These are phyloP conservation scores for Globisporangium nagaii DNA, from an alignment of 352 stramenopile species.

Conservation along the genomic window DNA sequence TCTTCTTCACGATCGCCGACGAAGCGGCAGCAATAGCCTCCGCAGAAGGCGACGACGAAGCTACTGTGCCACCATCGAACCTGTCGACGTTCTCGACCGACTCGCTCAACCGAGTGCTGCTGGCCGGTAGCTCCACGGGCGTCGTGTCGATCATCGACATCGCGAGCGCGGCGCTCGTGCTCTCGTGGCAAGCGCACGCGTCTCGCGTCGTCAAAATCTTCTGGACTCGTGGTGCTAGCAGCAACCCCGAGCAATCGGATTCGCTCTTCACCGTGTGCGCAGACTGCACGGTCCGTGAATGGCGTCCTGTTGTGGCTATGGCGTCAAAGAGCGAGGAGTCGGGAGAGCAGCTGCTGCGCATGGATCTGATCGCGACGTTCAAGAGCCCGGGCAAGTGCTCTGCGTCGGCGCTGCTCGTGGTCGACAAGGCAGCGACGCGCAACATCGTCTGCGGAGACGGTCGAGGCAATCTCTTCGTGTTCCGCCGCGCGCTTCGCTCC, in stretches of 20 bases:
- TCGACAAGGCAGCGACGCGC: slow-evolving; percentile 33
- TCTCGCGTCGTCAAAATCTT: slow-evolving; percentile 72
- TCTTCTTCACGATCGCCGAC: slow-evolving; percentile 23
- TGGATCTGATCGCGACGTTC: slow-evolving; percentile 41
- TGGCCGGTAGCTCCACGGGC: slow-evolving; percentile 52
- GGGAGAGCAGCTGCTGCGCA: not conserved
- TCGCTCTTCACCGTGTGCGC: slow-evolving; percentile 58
- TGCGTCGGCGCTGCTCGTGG: slow-evolving; percentile 36
- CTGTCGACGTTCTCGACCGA: slow-evolving; percentile 43
- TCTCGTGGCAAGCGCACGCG: slow-evolving; percentile 43
- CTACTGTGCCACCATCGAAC: slow-evolving; percentile 1
- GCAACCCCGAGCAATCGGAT: no score
- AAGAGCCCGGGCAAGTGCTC: slow-evolving; percentile 57
- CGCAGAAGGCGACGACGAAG: not conserved
- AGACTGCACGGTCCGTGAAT: slow-evolving; percentile 60
- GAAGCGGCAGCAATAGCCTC: not conserved
- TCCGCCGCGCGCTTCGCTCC: slow-evolving; percentile 24
- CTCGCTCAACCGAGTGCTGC: slow-evolving; percentile 25
- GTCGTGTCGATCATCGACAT: slow-evolving; percentile 45
- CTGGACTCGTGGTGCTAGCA: slow-evolving; percentile 27
- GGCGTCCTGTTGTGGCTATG: slow-evolving; percentile 20
- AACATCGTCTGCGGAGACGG: slow-evolving; percentile 72
- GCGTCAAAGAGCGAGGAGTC: not conserved
- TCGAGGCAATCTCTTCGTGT: slow-evolving; percentile 64
- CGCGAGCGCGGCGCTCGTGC: slow-evolving; percentile 19